Base-by-base conservation (phyloP, 208 protist species). In the Wallacemonas rigidus region DNA sequence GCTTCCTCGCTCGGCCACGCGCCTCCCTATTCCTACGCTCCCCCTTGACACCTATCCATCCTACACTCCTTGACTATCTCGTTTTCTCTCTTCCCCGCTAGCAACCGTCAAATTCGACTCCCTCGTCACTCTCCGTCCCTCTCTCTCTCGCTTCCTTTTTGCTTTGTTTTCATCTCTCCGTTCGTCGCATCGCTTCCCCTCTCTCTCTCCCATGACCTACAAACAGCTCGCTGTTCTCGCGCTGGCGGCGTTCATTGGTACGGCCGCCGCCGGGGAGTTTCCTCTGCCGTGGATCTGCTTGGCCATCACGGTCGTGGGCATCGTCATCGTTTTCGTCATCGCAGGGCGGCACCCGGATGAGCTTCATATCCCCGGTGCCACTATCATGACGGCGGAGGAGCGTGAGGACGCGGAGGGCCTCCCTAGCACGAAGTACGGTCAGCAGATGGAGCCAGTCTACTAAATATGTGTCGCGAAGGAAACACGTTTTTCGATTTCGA, bases 201-300 rank as follows among this genome's bases (percentile, higher is more conserved):
- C 26, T 26, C 26, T 26, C 44, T n/a, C 14, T 67, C 45, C 9
- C 7, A 61, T 48, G n/a, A 57, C 47, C 26, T 53, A 73, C 41
- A 60, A 68, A 36, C 65, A 60, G 2, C 45, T 56, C 53, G 36
- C 56, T 36, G 17, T 65, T 9, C 43, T 80, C 35, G 64, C 56
- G n/a, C 47, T 69, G 48, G 62, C 72, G 39, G 38, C 69, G 60
- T 71, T 76, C 50, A n/a, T 71, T 12, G 51, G 61, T 47, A 39
- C 54, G 44, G 51, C 63, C 7, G n/a, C 56, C 14, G 73, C 70
- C 14, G 74, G 76, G 38, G 73, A 77, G 58, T 83, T 85, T 40
- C 80, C 75, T 7, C 73, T 85, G 53, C 61, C 72, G 41, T 85
- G 80, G 80, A 69, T 85, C 15, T 85, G 80, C 65, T 56, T 85